phyloP scores from a whole-genome alignment of 768 basidiomycete genomes.

The Tulasnella sp. region DNA sequence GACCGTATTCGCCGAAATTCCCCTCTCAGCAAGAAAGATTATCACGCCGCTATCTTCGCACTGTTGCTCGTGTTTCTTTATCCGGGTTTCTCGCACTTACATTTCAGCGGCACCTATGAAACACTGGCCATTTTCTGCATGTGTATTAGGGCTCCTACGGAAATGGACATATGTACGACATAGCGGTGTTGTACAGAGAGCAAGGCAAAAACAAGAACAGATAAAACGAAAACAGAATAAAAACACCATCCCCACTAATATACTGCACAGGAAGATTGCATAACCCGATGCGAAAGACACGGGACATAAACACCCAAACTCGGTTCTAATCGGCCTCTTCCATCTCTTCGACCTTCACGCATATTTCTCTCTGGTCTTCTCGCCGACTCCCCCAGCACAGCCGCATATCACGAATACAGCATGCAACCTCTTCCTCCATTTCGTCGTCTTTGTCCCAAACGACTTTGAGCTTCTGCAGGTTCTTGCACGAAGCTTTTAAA shows the following conservation, averaged over 20 bases:
- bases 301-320: background rate
- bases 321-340: background rate
- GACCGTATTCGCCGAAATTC: too few relatives aligned
- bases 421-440: background rate
- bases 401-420: background rate
- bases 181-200: background rate
- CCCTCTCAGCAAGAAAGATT: too few relatives aligned
- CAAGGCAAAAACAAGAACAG: background rate
- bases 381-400: background rate
- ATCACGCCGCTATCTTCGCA: too few relatives aligned
- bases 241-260: background rate
- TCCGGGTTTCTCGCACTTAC: background rate
- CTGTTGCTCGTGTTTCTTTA: too few relatives aligned
- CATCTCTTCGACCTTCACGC: background rate
- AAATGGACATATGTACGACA: background rate
- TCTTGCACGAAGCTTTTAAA: background rate
- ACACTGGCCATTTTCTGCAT: background rate
- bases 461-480: background rate
- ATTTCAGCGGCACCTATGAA: background rate
- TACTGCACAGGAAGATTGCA: background rate
- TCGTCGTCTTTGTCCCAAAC: slow-evolving; percentile 17
- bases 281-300: background rate
- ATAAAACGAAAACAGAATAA: background rate
- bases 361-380: background rate
- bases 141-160: background rate